These are phyloP conservation scores for Nigrospora oryzae DNA, from an alignment of 2,329 filamentous ascomycete genomes.

Conservation along the genomic window DNA sequence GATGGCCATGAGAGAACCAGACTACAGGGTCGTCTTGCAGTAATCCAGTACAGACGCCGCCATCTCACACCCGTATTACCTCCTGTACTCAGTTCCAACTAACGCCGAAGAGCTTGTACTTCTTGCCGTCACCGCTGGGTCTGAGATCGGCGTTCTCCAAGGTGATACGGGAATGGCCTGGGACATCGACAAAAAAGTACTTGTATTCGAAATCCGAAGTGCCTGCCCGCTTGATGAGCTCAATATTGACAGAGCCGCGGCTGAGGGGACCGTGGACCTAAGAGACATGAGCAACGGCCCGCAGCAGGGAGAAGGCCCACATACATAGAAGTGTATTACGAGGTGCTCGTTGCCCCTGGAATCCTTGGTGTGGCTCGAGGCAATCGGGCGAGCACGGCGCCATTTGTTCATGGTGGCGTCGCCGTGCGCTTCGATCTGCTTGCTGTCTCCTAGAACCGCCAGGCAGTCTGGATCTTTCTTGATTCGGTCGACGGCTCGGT, in stretches of 20 bases:
- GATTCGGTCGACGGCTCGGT: slow-evolving; percentile 73
- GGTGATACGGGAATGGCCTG: slow-evolving; percentile 58
- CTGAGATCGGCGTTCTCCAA: slow-evolving; percentile 51
- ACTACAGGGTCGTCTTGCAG: no score
- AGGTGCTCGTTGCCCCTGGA: slow-evolving; percentile 70
- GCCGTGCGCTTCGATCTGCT: slow-evolving; percentile 72
- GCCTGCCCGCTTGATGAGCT: slow-evolving; percentile 63
- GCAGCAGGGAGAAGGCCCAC: slow-evolving; percentile 13
- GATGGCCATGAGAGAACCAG: no score
- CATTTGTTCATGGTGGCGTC: slow-evolving; percentile 77
- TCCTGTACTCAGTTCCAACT: slow-evolving; percentile 37
- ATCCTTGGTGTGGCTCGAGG: slow-evolving; percentile 61
- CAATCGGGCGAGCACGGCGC: slow-evolving; percentile 57
- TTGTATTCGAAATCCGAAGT: slow-evolving; percentile 67
- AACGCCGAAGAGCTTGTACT: slow-evolving; percentile 52
- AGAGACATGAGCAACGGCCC: slow-evolving; percentile 11
- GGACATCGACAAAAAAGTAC: slow-evolving; percentile 72
- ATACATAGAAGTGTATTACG: slow-evolving; percentile 75
- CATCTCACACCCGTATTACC: no score
- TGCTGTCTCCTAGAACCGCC: slow-evolving; percentile 64
- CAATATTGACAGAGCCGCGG: slow-evolving; percentile 65
- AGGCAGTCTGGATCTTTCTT: slow-evolving; percentile 63
- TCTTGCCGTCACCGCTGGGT: slow-evolving; percentile 25
- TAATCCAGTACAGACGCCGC: no score
- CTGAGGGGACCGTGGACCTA: slow-evolving; percentile 71